phyloP scores from a whole-genome alignment of 345 rosid species.

The Mercurialis annua region DNA sequence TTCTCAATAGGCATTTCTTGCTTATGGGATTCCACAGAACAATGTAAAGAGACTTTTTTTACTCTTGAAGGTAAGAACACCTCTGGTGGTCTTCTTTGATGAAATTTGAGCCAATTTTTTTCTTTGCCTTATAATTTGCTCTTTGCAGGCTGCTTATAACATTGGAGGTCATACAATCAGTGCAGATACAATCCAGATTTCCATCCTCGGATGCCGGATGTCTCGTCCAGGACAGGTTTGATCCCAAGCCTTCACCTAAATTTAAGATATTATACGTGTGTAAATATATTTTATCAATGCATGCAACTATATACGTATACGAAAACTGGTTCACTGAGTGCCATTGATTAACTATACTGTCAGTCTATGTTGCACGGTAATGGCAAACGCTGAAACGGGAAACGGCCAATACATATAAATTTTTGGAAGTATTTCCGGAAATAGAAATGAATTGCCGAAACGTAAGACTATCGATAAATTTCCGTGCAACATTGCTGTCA shows the following conservation, averaged over 20 bases:
- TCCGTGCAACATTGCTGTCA: no score
- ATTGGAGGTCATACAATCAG: constrained; percentile 88
- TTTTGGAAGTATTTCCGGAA: no score
- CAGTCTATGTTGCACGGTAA: no score
- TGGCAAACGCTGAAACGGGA: no score
- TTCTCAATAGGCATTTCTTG: constrained; percentile 67
- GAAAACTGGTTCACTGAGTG: background rate
- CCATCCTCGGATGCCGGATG: constrained; percentile 82
- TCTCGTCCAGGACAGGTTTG: constrained; percentile 96
- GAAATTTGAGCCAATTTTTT: constrained; percentile 1
- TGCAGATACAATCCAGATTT: constrained; percentile 71
- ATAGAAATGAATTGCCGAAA: no score
- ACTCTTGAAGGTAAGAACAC: constrained; percentile 60
- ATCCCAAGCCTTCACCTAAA: constrained; percentile 14
- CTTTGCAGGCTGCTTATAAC: constrained; percentile 84
- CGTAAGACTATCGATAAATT: no score
- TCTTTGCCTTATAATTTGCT: constrained; percentile 19
- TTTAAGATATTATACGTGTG: background rate
- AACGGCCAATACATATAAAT: no score
- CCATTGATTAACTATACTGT: background rate
- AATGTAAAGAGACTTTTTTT: constrained; percentile 76
- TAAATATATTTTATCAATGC: background rate
- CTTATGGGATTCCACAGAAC: constrained; percentile 89
- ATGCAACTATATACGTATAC: background rate
- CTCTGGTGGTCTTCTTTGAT: background rate